A percentile compares a stretch with the other conserved stretches of the same genome.
Conservation (phyloP, 129 eudicot species). For the Tanacetum coccineum region DNA sequence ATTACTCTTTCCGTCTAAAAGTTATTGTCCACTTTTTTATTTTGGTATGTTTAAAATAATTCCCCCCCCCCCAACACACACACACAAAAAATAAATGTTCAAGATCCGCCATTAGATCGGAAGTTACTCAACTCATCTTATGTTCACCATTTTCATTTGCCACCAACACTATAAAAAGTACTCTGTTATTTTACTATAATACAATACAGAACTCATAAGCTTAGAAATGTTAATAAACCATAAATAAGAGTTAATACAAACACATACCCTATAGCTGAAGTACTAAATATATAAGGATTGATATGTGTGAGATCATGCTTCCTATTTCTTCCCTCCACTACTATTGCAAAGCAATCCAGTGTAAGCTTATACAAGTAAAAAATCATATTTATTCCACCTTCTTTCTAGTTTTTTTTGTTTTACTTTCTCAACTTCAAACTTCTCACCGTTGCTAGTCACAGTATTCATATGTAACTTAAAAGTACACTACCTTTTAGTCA, state of each 20-base stretch:
- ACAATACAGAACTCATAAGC: not conserved
- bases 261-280: not conserved
- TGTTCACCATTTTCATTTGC: too few species aligned
- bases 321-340: not conserved
- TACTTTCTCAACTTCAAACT: conserved; percentile 10
- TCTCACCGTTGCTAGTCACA: not conserved
- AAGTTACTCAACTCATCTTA: too few species aligned
- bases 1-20: too few species aligned
- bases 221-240: not conserved
- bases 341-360: not conserved
- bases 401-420: not conserved
- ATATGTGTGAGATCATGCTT: not conserved
- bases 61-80: too few species aligned
- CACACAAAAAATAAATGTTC: too few species aligned
- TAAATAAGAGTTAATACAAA: not conserved
- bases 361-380: not conserved
- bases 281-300: not conserved
- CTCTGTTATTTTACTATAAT: not conserved
- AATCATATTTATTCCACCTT: not conserved
- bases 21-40: too few species aligned
- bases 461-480: not conserved
- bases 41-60: too few species aligned
- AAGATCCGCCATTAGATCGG: too few species aligned
- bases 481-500: too few species aligned
- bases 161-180: too few species aligned